phyloP scores from a whole-genome alignment of 2,329 filamentous ascomycete genomes.

The Nectriaceae sp. region DNA sequence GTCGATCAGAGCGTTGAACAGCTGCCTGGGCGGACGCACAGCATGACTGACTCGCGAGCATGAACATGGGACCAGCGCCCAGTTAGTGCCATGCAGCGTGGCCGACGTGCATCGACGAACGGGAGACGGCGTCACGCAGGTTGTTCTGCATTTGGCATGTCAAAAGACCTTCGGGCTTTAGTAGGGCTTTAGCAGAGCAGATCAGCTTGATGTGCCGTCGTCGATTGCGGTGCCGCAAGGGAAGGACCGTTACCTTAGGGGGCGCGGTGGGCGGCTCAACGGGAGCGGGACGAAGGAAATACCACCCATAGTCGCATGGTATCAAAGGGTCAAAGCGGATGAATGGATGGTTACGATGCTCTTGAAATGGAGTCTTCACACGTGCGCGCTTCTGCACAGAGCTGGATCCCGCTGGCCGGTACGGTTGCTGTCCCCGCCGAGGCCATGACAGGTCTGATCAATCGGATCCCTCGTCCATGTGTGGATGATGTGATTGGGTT shows the following conservation, averaged over 20 bases:
- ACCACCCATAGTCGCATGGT: no score
- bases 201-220: no score
- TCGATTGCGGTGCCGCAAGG: not conserved
- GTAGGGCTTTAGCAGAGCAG: no score
- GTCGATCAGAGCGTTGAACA: no score
- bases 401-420: not conserved
- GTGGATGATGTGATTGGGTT: no score
- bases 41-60: conserved; percentile 1
- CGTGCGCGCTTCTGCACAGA: not conserved
- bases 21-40: no score
- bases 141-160: not conserved
- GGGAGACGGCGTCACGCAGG: not conserved
- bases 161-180: not conserved
- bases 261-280: not conserved
- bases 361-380: no score
- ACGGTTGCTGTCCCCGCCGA: no score
- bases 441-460: no score
- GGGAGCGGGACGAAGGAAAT: not conserved
- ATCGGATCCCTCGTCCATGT: not conserved
- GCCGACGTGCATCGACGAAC: not conserved
- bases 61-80: not conserved
- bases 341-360: no score
- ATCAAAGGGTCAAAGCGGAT: no score
- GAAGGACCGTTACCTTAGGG: not conserved
- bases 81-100: not conserved